Evolutionary conservation across 2,329 filamentous ascomycete genomes (phyloP).

Genomic region (Fusarium nematophilum): DNA sequence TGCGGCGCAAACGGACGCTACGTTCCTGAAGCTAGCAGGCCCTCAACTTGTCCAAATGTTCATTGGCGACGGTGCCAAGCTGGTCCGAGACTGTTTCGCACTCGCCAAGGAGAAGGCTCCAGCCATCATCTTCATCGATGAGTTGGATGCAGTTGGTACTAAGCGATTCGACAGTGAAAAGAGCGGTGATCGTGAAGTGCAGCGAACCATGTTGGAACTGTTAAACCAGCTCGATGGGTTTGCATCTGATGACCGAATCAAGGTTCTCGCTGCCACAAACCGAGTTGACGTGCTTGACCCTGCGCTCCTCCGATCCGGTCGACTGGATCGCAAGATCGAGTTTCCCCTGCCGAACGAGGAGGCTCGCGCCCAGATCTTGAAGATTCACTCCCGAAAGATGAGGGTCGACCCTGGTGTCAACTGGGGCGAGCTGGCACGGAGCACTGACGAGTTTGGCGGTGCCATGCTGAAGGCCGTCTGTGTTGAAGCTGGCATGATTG

Average conservation of each 20-base stretch:
- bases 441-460: slow-evolving; percentile 98
- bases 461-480: slow-evolving; percentile 98
- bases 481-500: slow-evolving; percentile 99
- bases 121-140: slow-evolving; percentile 99
- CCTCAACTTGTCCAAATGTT: slow-evolving; percentile 99
- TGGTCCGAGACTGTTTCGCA: slow-evolving; percentile 97
- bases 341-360: slow-evolving; percentile 99
- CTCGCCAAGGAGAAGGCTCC: slow-evolving; percentile 98
- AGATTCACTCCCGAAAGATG: slow-evolving; percentile 99
- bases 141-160: slow-evolving; percentile 96
- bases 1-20: slow-evolving; percentile 97
- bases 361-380: slow-evolving; percentile 94
- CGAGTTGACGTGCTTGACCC: slow-evolving; percentile 94
- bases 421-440: slow-evolving; percentile 94
- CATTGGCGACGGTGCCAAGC: slow-evolving; percentile 97
- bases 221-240: slow-evolving; percentile 99
- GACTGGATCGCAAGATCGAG: slow-evolving; percentile 96
- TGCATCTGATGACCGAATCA: slow-evolving; percentile 95
- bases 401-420: slow-evolving; percentile 92
- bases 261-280: slow-evolving; percentile 95
- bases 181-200: slow-evolving; percentile 96
- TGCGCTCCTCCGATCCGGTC: slow-evolving; percentile 88
- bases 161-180: slow-evolving; percentile 99
- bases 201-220: slow-evolving; percentile 98
- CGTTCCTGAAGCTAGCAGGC: slow-evolving; percentile 97